A percentile compares a stretch with the other conserved stretches of the same genome.
Conservation (phyloP, 2,329 filamentous ascomycete species). For the Drechslerella stenobrocha region DNA sequence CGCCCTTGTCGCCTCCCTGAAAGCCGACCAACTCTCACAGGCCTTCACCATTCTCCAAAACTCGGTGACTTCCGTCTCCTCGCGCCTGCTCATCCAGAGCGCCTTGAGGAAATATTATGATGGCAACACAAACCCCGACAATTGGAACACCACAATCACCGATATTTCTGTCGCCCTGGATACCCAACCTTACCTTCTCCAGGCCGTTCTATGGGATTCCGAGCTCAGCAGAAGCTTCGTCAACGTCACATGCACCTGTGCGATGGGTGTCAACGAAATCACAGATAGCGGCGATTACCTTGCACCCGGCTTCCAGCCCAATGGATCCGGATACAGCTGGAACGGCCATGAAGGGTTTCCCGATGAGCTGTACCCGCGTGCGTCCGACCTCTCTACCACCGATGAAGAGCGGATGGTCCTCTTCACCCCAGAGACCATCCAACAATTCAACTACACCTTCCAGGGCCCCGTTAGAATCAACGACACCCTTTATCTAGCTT, state of each 20-base stretch:
- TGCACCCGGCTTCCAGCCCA: constrained; percentile 53
- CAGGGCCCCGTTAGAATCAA: constrained; percentile 77
- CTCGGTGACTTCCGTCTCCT: constrained; percentile 71
- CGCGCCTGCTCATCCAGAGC: constrained; percentile 65
- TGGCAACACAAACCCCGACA: constrained; percentile 59
- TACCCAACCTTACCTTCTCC: constrained; percentile 57
- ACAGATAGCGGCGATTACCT: constrained; percentile 12
- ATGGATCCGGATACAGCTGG: constrained; percentile 56
- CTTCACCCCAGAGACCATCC: constrained; percentile 54
- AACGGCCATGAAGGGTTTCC: constrained; percentile 60
- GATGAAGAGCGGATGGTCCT: constrained; percentile 44
- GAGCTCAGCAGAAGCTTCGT: constrained; percentile 47
- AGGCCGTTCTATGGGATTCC: constrained; percentile 49
- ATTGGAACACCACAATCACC: constrained; percentile 61
- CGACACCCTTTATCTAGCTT: constrained; percentile 72
- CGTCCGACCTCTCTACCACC: constrained; percentile 32
- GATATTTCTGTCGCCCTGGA: constrained; percentile 69
- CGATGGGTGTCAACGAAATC: constrained; percentile 36
- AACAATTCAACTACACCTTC: constrained; percentile 60
- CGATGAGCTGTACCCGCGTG: constrained; percentile 59
- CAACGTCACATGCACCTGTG: constrained; percentile 48
- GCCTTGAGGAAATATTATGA: constrained; percentile 59
- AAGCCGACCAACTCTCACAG: constrained; percentile 77
- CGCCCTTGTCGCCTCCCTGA: constrained; percentile 78
- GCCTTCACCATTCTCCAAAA: constrained; percentile 79